These are phyloP conservation scores for Luffa aegyptiaca DNA, from an alignment of 306 rosid species.

Conservation along the genomic window DNA sequence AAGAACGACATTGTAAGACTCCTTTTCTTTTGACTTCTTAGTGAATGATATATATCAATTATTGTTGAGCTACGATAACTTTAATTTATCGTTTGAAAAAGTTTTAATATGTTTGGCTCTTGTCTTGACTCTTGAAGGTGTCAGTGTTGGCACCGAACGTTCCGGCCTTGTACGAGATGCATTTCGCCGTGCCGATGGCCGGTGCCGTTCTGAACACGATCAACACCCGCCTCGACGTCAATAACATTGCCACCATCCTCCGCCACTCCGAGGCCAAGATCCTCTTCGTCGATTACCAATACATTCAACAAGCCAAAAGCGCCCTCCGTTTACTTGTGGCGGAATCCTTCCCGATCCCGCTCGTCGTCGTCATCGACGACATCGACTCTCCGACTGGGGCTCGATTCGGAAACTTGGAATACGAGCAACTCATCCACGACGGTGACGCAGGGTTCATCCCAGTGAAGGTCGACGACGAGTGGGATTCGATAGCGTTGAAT, in stretches of 20 bases:
- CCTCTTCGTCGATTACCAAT: conserved; percentile 70
- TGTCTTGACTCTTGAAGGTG: conserved; percentile 24
- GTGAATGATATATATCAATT: too few relatives aligned
- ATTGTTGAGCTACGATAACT: too few relatives aligned
- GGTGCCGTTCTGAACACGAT: conserved; percentile 74
- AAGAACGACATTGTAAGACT: conserved; percentile 56
- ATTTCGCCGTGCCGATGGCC: conserved; percentile 93
- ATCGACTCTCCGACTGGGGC: conserved; percentile 53
- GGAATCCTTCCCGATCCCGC: conserved; percentile 24
- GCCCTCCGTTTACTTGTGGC: conserved; percentile 38
- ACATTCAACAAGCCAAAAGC: conserved; percentile 33
- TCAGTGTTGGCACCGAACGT: conserved; percentile 83
- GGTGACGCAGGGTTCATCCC: conserved; percentile 33
- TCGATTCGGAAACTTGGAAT: conserved; percentile 62
- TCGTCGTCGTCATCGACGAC: conserved; percentile 74
- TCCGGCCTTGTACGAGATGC: conserved; percentile 97
- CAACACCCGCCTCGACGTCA: conserved; percentile 63
- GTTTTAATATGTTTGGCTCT: too few relatives aligned
- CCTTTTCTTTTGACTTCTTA: too few relatives aligned
- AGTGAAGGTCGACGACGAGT: conserved; percentile 35
- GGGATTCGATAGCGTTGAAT: conserved; percentile 66
- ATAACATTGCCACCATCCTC: conserved; percentile 65
- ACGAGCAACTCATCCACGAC: conserved; percentile 42
- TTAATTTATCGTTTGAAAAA: too few relatives aligned
- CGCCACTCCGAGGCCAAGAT: conserved; percentile 63